Evolutionary conservation across 2,329 filamentous ascomycete species (phyloP), one percentile per base, ranked within the genome.

Genomic region (Claviceps fusiformis): DNA sequence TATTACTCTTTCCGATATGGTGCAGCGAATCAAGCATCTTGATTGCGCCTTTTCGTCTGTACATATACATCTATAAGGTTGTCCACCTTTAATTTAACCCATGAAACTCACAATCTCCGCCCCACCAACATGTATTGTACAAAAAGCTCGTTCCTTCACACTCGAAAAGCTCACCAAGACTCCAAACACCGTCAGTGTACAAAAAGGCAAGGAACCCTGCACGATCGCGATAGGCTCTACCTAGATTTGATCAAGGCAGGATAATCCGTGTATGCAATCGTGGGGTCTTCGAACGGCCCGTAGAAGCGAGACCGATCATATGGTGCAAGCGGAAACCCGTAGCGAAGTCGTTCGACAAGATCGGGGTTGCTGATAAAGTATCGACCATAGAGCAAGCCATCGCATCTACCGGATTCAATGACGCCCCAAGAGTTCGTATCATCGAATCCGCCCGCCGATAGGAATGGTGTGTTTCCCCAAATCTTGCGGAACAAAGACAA

Each of bases 361-460:
- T 79, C 75, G 0, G 75, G 76, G 54, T 75, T 77, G 50, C 72
- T 74, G 6, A 73, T 70, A 54, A 76, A 79, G 47, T 71, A 70
- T 2, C 75, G 66, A 0, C 75, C 75, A 53, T 72, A 76, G 2
- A 75, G 54, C 31, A 79, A 59, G 9, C 65, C 75, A 58, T 79
- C 75, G 54, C 75, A 76, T 31, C 64, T 69, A 3, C 70, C 71
- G 1, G 79, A 61, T 45, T 68, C 65, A 0, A 67, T 2, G 0
- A 76, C 71, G 1, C 73, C 75, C 68, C 72, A 76, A 0, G 70
- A 71, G 58, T 78, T 81, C 43, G 67, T 68, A 46, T 78, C 70
- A 53, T 76, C 68, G 65, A 75, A 82, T 0, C 78, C 78, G 6
- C 79, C 79, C 0, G 75, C 78, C 1, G 77, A 74, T 58, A 82